Conservation (phyloP, 352 stramenopile species). For the Globisporangium radiosum region DNA sequence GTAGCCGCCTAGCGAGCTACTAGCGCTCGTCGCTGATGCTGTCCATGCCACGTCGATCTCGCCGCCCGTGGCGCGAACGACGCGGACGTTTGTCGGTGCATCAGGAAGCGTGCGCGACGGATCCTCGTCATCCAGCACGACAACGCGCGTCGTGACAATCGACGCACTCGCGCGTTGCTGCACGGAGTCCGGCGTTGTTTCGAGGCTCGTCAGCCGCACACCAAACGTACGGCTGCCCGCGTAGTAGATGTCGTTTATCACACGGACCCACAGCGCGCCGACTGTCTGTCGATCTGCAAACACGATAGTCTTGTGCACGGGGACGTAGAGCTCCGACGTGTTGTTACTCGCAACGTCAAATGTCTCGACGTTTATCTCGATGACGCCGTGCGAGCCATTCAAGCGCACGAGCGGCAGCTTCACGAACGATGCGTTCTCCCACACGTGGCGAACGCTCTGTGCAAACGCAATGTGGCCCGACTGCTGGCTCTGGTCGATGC, state of each 20-base stretch:
- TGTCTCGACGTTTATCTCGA: constrained; percentile 37
- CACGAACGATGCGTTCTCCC: constrained; percentile 30
- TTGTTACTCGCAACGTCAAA: constrained; percentile 29
- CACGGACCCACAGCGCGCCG: constrained; percentile 26
- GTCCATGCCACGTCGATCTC: constrained; percentile 40
- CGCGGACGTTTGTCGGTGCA: constrained; percentile 5
- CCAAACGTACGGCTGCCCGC: constrained; percentile 28
- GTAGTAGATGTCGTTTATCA: constrained; percentile 45
- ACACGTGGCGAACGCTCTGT: constrained; percentile 13
- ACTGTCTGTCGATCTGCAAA: constrained; percentile 33
- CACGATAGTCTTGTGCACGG: constrained; percentile 13
- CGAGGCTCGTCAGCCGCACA: constrained; percentile 19
- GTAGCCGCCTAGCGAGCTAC: constrained; percentile 14
- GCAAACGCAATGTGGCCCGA: constrained; percentile 31
- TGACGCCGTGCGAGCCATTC: constrained; percentile 33
- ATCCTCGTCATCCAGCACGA: constrained; percentile 46
- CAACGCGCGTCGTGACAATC: constrained; percentile 24
- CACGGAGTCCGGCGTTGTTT: background rate
- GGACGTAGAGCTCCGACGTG: constrained; percentile 30
- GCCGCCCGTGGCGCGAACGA: constrained; percentile 29
- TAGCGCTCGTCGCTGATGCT: background rate
- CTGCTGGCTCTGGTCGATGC: constrained; percentile 19
- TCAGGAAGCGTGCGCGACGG: constrained; percentile 19
- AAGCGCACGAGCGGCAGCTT: constrained; percentile 39
- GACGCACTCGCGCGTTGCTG: background rate